Evolutionary conservation across 2,329 filamentous ascomycete species (phyloP).

Genomic region (Xylaria sp.): DNA sequence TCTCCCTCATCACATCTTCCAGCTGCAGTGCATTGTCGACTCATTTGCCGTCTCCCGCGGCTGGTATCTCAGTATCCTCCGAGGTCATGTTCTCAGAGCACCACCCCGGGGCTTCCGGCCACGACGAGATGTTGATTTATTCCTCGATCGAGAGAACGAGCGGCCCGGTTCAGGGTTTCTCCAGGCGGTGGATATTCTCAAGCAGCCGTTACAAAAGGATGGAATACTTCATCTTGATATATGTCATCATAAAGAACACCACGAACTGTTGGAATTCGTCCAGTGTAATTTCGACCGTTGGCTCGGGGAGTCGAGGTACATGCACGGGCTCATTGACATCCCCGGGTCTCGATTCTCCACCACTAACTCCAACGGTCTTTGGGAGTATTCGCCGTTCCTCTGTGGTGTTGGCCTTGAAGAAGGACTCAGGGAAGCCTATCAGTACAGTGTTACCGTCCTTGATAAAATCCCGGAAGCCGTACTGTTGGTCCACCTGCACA

Average conservation of each 20-base stretch:
- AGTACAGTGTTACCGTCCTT: conserved; percentile 44
- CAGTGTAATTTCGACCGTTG: conserved; percentile 44
- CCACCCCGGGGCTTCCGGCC: conserved; percentile 46
- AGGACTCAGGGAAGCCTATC: conserved; percentile 48
- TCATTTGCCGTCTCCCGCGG: conserved; percentile 51
- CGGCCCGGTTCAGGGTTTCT: conserved; percentile 41
- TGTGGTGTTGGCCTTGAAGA: conserved; percentile 54
- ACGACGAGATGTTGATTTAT: conserved; percentile 49
- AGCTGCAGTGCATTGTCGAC: conserved; percentile 57
- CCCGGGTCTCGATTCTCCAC: conserved; percentile 50
- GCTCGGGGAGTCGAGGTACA: conserved; percentile 47
- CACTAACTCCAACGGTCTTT: conserved; percentile 51
- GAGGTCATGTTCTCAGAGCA: conserved; percentile 44
- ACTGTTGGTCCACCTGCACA: conserved; percentile 52
- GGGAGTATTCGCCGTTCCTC: conserved; percentile 55
- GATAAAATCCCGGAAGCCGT: conserved; percentile 48
- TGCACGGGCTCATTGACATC: conserved; percentile 42
- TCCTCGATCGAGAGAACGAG: conserved; percentile 47
- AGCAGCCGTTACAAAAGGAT: conserved; percentile 41
- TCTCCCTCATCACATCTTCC: conserved; percentile 54
- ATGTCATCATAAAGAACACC: conserved; percentile 22
- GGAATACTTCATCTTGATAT: conserved; percentile 19
- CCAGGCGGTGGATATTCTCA: conserved; percentile 38
- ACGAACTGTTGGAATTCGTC: conserved; percentile 36
- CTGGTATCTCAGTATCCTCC: conserved; percentile 45